Evolutionary conservation across 1,284 basidiomycete species (phyloP).

Genomic region (Cutaneotrichosporon mucoides): DNA sequence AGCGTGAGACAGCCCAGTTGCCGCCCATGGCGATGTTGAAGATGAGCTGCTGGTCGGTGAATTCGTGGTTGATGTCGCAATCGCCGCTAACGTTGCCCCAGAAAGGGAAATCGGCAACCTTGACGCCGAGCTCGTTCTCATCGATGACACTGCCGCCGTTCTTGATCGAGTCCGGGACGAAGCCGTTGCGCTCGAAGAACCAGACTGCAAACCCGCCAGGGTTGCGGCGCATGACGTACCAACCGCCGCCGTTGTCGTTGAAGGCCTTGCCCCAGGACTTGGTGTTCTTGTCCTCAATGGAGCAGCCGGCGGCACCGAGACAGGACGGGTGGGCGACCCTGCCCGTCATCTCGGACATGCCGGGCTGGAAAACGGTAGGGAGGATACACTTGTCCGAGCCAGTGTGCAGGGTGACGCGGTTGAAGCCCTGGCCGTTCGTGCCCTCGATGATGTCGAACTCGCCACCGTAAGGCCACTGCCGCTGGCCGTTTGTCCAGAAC

Average conservation of each 20-base stretch:
- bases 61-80: background rate
- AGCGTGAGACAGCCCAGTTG: constrained; percentile 30
- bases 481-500: constrained; percentile 59
- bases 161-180: constrained; percentile 2
- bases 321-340: constrained; percentile 53
- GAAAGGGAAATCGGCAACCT: constrained; percentile 14
- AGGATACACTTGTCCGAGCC: constrained; percentile 52
- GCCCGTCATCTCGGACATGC: constrained; percentile 55
- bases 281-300: background rate
- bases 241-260: constrained; percentile 63
- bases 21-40: constrained; percentile 48
- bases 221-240: constrained; percentile 60
- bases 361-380: constrained; percentile 51
- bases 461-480: constrained; percentile 66
- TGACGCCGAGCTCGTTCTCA: constrained; percentile 9
- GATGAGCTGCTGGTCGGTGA: constrained; percentile 19
- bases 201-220: constrained; percentile 10
- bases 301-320: constrained; percentile 38
- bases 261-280: constrained; percentile 27
- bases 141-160: constrained; percentile 1
- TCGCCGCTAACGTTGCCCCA: constrained; percentile 7
- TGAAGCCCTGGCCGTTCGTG: constrained; percentile 43
- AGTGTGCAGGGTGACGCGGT: constrained; percentile 13
- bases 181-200: constrained; percentile 10
- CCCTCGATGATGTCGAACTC: constrained; percentile 82